Evolutionary conservation across 352 stramenopile species (phyloP).

Genomic region (Phytophthora parvispora): DNA sequence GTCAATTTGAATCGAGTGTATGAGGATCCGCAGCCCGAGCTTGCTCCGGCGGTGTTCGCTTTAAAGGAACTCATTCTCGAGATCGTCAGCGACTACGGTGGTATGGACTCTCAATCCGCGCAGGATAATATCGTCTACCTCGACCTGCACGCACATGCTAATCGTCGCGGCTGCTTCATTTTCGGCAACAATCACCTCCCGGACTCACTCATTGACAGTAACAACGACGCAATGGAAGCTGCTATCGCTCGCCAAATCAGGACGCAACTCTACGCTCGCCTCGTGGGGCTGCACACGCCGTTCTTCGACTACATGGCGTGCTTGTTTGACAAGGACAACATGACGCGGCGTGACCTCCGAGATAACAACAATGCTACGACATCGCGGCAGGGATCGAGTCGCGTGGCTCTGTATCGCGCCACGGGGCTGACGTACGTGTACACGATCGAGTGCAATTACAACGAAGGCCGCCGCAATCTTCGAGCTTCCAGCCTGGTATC

Average conservation of each 20-base stretch:
- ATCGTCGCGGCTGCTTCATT: slow-evolving; percentile 92
- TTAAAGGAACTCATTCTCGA: slow-evolving; percentile 61
- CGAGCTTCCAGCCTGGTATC: slow-evolving; percentile 30
- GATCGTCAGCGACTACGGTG: slow-evolving; percentile 38
- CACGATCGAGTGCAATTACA: slow-evolving; percentile 96
- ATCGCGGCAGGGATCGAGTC: slow-evolving; percentile 74
- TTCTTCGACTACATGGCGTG: slow-evolving; percentile 92
- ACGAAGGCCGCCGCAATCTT: slow-evolving; percentile 67
- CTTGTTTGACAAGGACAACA: slow-evolving; percentile 88
- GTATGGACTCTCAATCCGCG: slow-evolving; percentile 20
- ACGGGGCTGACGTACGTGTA: slow-evolving; percentile 87
- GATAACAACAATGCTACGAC: slow-evolving; percentile 65
- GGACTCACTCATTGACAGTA: slow-evolving; percentile 1
- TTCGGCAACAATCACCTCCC: slow-evolving; percentile 88
- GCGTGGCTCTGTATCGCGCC: slow-evolving; percentile 80
- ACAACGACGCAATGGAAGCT: slow-evolving; percentile 18
- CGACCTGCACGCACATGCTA: slow-evolving; percentile 93
- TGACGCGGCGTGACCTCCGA: slow-evolving; percentile 70
- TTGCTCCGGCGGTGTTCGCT: slow-evolving; percentile 79
- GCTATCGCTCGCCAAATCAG: slow-evolving; percentile 62
- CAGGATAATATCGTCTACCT: slow-evolving; percentile 77
- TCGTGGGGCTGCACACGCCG: slow-evolving; percentile 73
- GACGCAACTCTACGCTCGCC: slow-evolving; percentile 87
- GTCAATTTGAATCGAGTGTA: slow-evolving; percentile 95
- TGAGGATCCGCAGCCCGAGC: slow-evolving; percentile 45